phyloP scores from a whole-genome alignment of 2,329 filamentous ascomycete genomes.

The Trichophyton rubrum region DNA sequence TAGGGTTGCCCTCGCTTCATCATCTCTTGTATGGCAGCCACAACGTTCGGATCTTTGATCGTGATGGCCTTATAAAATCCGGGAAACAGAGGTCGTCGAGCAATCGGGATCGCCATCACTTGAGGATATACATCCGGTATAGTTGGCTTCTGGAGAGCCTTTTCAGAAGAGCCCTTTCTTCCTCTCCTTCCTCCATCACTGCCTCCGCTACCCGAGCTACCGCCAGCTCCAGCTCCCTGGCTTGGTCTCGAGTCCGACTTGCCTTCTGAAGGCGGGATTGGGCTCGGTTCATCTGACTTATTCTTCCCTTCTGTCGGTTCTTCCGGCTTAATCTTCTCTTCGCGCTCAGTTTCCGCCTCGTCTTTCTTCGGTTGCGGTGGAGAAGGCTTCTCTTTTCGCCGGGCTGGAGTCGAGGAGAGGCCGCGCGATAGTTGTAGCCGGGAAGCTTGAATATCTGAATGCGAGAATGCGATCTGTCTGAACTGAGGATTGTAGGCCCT shows the following conservation, averaged over 20 bases:
- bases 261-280: conserved; percentile 24
- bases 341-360: conserved; percentile 27
- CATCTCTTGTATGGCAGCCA: conserved; percentile 86
- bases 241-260: conserved; percentile 37
- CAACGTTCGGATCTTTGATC: conserved; percentile 83
- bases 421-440: conserved; percentile 23
- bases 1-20: conserved; percentile 96
- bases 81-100: conserved; percentile 83
- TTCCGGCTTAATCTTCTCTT: conserved; percentile 23
- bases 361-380: conserved; percentile 32
- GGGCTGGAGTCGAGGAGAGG: conserved; percentile 36
- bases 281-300: conserved; percentile 37
- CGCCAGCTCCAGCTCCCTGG: conserved; percentile 17
- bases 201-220: conserved; percentile 37
- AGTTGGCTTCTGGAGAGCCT: conserved; percentile 69
- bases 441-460: conserved; percentile 8
- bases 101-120: conserved; percentile 93
- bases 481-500: conserved; percentile 22
- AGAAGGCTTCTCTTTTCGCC: conserved; percentile 45
- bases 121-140: conserved; percentile 95
- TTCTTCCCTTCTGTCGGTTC: conserved; percentile 30
- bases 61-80: conserved; percentile 99
- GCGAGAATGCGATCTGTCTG: conserved; percentile 21
- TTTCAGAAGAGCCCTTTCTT: conserved; percentile 54
- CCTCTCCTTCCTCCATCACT: conserved; percentile 36